Evolutionary conservation across 441 rosid species (phyloP).

Genomic region (Hura crepitans): DNA sequence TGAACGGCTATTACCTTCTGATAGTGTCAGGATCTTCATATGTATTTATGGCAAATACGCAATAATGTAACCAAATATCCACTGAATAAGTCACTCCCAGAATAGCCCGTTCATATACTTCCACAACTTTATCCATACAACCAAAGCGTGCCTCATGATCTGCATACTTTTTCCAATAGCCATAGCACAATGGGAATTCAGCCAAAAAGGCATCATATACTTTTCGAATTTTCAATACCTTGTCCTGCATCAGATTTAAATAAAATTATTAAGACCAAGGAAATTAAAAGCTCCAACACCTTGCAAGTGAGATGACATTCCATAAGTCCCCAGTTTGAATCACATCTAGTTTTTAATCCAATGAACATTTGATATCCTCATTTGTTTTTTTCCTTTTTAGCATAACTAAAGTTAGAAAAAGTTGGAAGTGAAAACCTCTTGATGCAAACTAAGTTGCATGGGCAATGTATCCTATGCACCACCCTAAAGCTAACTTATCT

Average conservation of each 20-base stretch:
- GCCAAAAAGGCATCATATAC: slow-evolving; percentile 89
- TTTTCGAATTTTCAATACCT: slow-evolving; percentile 67
- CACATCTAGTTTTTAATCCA: neutral
- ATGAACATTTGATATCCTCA: neutral
- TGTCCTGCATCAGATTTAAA: slow-evolving; percentile 53
- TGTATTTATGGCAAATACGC: slow-evolving; percentile 75
- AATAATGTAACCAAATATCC: slow-evolving; percentile 92
- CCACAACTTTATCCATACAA: slow-evolving; percentile 88
- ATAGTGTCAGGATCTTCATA: slow-evolving; percentile 94
- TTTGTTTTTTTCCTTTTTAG: neutral
- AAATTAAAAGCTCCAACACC: neutral
- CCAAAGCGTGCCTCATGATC: slow-evolving; percentile 91
- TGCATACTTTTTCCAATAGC: slow-evolving; percentile 97
- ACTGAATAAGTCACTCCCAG: slow-evolving; percentile 90
- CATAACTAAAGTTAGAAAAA: neutral
- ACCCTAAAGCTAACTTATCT: neutral
- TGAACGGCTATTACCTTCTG: slow-evolving; percentile 65
- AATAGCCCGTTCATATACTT: slow-evolving; percentile 93
- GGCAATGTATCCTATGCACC: neutral
- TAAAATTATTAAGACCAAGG: slow-evolving; percentile 14
- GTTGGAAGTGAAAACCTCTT: neutral
- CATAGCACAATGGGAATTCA: slow-evolving; percentile 94
- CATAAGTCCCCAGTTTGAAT: neutral
- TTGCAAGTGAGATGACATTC: neutral
- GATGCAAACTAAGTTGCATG: neutral